Base-by-base conservation (phyloP, 345 rosid species). In the Heritiera littoralis region DNA sequence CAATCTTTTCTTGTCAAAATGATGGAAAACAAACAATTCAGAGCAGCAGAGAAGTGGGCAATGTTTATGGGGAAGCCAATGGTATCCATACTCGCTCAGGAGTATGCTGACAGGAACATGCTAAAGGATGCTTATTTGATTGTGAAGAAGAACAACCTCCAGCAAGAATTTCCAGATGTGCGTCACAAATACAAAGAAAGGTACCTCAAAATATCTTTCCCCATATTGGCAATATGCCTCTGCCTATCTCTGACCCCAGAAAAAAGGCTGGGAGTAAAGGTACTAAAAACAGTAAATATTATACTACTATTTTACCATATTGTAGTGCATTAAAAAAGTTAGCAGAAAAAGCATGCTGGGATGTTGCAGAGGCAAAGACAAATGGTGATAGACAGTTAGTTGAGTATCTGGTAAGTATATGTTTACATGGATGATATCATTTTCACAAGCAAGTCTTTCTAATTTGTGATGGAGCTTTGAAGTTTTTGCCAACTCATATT, bases 21-120 rank as follows among this genome's bases (percentile, higher is more conserved):
- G 97, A 77, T 96, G 84, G 88, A 90, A 76, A 90, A 89, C 28
- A 89, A 86, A 76, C 91, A 94, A 76, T 87, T 82, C 78, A 83
- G 76, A 86, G 95, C 99, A 67, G 97, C 99, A 32, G 99, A 94
- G 87, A 94, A 84, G 81, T 96, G 97, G 97, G 97, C 99, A 55
- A 88, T 89, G 23, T 91, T 91, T 88, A 91, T 94, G 92, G 99
- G 99, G 71, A 89, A 86, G 81, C 84, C 93, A 55, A 86, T 92
- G 92, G 80, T 92, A 82, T 85, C 91, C 70, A 1, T 85, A 65
- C 97, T 96, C 64, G 93, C 92, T 35, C 89, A 78, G 81, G 92
- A 89, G 81, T 96, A 90, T 83, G 88, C 79, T 43, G 84, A 88
- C n/a, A 89, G 90, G 83, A 88, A 91, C 82, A 90, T 90, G 90